Percentiles rank a stretch among this genome's conserved stretches.
Conservation (phyloP, 1,284 basidiomycete genomes). For the Cryptococcus floricola region DNA sequence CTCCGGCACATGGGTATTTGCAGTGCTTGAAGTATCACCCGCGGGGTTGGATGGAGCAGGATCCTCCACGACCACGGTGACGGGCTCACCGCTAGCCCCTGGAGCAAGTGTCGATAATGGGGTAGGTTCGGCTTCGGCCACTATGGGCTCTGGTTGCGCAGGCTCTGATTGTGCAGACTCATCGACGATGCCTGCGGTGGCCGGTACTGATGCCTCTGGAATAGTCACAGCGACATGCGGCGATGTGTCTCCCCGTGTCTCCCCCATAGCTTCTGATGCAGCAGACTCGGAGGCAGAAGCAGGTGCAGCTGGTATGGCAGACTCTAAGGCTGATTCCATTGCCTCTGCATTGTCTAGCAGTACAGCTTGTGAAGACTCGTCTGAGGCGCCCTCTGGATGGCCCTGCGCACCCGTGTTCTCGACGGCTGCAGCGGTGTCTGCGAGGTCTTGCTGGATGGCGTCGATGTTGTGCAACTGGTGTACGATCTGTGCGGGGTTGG, state of each 20-base stretch:
- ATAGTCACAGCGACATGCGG: neutral
- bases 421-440: slow-evolving; percentile 30
- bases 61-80: neutral
- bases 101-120: neutral
- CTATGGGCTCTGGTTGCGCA: slow-evolving; percentile 7
- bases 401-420: neutral
- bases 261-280: neutral
- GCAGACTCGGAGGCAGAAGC: neutral
- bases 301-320: slow-evolving; percentile 7
- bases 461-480: slow-evolving; percentile 27
- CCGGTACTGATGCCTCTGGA: neutral
- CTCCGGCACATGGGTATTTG: neutral
- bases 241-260: neutral
- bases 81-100: neutral
- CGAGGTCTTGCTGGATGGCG: slow-evolving; percentile 35
- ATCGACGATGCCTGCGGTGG: neutral
- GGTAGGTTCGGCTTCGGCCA: slow-evolving; percentile 10
- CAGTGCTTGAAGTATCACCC: neutral
- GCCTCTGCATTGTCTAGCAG: slow-evolving; percentile 21
- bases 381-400: neutral
- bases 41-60: neutral
- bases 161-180: neutral
- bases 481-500: slow-evolving; percentile 19
- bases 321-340: slow-evolving; percentile 23
- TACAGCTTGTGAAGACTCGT: slow-evolving; percentile 3